A percentile compares a stretch with the other conserved stretches of the same genome.
phyloP scores from a whole-genome alignment of 73 alveolate genomes.

The Durusdinium trenchii region DNA sequence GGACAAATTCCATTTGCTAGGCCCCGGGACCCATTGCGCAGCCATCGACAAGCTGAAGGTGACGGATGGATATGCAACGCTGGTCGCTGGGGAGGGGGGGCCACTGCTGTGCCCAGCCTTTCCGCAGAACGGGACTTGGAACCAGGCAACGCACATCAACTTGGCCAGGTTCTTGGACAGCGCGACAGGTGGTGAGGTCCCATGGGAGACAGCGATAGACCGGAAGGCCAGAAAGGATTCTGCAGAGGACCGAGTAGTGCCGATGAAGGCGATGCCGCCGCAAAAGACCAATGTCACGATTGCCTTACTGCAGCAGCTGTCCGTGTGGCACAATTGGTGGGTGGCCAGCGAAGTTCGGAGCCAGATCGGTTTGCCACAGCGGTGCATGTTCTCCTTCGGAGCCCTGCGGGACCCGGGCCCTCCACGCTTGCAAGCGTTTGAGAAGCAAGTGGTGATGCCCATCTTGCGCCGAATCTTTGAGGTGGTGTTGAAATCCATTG shows the following conservation, averaged over 20 bases:
- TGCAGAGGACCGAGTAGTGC: neutral
- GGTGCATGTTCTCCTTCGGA: constrained; percentile 10
- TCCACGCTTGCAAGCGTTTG: neutral
- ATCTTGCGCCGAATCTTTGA: neutral
- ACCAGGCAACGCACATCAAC: constrained; percentile 43
- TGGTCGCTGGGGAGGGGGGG: constrained; percentile 43
- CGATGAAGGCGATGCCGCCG: neutral
- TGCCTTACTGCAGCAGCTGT: neutral
- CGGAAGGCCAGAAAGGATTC: neutral
- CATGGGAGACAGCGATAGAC: constrained; percentile 3
- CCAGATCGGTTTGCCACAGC: neutral
- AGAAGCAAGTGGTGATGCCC: neutral
- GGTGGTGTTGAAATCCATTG: neutral
- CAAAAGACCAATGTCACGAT: neutral
- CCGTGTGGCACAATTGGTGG: constrained; percentile 10
- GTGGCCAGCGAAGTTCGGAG: neutral
- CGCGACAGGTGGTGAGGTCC: constrained; percentile 35
- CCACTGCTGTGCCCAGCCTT: constrained; percentile 44
- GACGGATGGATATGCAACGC: neutral
- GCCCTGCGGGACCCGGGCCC: constrained; percentile 19
- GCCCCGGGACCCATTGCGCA: constrained; percentile 5
- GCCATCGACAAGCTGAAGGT: neutral
- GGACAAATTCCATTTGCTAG: constrained; percentile 5
- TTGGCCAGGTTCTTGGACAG: neutral
- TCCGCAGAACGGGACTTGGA: constrained; percentile 16